Evolutionary conservation across 768 basidiomycete genomes (phyloP), one percentile per base, ranked within the genome.

Genomic region (Lactifluus hygrophoroides): DNA sequence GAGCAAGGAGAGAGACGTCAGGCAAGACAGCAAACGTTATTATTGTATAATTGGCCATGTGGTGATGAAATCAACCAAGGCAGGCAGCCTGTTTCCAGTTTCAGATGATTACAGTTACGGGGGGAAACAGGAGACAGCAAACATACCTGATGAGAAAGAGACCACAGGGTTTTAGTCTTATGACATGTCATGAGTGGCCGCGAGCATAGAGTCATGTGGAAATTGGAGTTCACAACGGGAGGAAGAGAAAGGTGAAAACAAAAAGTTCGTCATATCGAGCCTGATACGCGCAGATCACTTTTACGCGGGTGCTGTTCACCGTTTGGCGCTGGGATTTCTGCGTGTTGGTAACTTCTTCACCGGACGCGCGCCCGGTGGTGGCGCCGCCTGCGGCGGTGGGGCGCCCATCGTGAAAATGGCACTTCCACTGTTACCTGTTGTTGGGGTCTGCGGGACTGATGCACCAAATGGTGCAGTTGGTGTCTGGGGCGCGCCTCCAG

Each of bases 331-430:
- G 32, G 61, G 66, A 56, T 69, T 70, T 30, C 70, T 59, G 11
- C 71, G 69, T 38, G 42, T 70, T 6, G 71, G 71, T 48, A 72
- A 58, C 57, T 68, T 71, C 70, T 68, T 72, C 48, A 69, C 58
- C 16, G 44, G 64, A 14, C 71, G 67, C 8, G 32, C 37, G 10
- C 64, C 66, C 1, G 65, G 47, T 21, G 58, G 56, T 14, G 59
- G 37, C 9, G 58, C 43, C 3, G 60, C 40, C 55, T 66, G 62
- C 9, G 70, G 62, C 3, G 69, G 57, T 9, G 43, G 34, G 1
- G 71, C 52, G 2, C 70, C 71, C 50, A 71, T 69, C 10, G 67
- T 71, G 58, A 72, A 72, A 32, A 68, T 43, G 25, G 55, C n/a
- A 54, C 16, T 49, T 23, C 46, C 62, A n/a, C 45, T 35, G 13